These are phyloP conservation scores for Candida lessepsii DNA, from an alignment of 805 yeast species.

Conservation along the genomic window DNA sequence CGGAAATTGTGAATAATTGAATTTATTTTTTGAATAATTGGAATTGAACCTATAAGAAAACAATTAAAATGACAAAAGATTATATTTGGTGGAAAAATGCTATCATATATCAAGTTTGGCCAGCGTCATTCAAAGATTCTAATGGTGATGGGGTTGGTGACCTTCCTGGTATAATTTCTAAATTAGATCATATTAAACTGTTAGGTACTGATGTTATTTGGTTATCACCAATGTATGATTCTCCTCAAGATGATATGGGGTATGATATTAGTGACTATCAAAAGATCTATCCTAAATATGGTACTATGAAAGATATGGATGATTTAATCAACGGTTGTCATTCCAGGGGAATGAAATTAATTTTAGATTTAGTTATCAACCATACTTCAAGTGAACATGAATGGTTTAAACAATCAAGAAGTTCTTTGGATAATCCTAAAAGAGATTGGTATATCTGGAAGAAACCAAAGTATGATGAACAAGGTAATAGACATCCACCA, in stretches of 20 bases:
- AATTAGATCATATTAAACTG: conserved; percentile 49
- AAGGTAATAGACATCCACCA: conserved; percentile 55
- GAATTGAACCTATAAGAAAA: neutral
- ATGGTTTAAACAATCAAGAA: conserved; percentile 58
- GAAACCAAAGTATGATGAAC: conserved; percentile 43
- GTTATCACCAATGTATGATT: conserved; percentile 58
- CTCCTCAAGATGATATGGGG: conserved; percentile 64
- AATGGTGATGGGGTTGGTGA: conserved; percentile 62
- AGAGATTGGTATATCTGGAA: conserved; percentile 65
- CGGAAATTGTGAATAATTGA: too few species aligned
- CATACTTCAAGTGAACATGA: conserved; percentile 56
- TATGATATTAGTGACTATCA: conserved; percentile 58
- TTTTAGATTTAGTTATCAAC: conserved; percentile 57
- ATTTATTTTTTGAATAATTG: neutral
- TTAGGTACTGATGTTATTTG: conserved; percentile 54
- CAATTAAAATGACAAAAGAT: conserved; percentile 11
- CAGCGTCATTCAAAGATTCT: conserved; percentile 58
- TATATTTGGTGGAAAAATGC: conserved; percentile 58
- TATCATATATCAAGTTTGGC: conserved; percentile 57
- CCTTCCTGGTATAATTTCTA: conserved; percentile 51
- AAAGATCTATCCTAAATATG: conserved; percentile 50
- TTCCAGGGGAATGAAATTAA: conserved; percentile 48
- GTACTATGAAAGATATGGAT: conserved; percentile 54
- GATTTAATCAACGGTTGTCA: conserved; percentile 46
- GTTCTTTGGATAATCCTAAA: conserved; percentile 51